Evolutionary conservation across 2,329 filamentous ascomycete genomes (phyloP), one percentile per base, ranked within the genome.

Genomic region (Penicillium sp.): DNA sequence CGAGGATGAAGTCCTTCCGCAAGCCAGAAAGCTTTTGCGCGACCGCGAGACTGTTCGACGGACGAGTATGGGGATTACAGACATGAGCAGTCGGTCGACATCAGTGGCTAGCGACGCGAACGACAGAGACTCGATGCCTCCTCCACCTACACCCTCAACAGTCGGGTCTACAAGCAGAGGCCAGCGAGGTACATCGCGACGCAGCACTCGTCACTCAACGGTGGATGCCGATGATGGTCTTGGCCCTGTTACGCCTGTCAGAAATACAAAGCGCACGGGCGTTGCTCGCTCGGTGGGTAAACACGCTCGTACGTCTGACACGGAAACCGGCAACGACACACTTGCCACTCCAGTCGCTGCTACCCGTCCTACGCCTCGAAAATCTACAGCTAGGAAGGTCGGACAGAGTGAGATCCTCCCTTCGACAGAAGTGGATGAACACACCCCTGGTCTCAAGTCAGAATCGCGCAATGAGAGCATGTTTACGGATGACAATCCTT

Each of bases 401-500:
- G 79, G 81, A 40, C 81, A 81, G 62, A 81, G 81, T 46, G 76
- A 73, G 40, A 68, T 74, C 49, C 65, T 71, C 20, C 73, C 74
- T 13, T 73, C 74, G 2, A 73, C 63, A 3, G 71, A 75, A 60
- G 60, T 69, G 8, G 69, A 76, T 24, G 65, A 70, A n/a, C 69
- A 69, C 11, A 69, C 74, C 5, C 69, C 75, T 7, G 71, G 64
- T 18, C 60, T 77, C 18, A 82, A 81, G 60, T 67, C 75, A 10
- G 76, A 80, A 42, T 71, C 68, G 8, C 71, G 68, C 38, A 80
- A 82, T 7, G 82, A 83, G 34, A 88, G 82, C 66, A 87, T 89
- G 32, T 97, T 97, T 73, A 91, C 89, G 1, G 83, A 87, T 64
- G 91, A 97, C 52, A 97, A 97, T 67, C 92, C 93, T 0, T 97